A percentile compares a stretch with the other conserved stretches of the same genome.
phyloP scores from a whole-genome alignment of 495 filamentous ascomycete genomes.

The Penicillium cataractarum region DNA sequence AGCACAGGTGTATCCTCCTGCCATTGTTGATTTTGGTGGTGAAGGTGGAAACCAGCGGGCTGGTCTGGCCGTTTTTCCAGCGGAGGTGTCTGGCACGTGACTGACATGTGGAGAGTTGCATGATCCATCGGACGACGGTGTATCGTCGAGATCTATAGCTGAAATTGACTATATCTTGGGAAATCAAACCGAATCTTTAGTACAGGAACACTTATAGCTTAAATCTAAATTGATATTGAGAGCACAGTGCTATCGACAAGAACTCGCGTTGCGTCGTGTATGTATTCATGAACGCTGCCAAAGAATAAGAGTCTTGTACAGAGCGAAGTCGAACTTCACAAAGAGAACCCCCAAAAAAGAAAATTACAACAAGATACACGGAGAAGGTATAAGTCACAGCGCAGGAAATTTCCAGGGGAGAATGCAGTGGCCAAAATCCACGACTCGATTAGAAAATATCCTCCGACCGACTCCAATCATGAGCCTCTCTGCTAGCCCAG shows the following conservation, averaged over 20 bases:
- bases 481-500: slow-evolving; percentile 65
- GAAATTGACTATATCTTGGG: not conserved
- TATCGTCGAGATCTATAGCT: not conserved
- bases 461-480: slow-evolving; percentile 59
- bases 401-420: not conserved
- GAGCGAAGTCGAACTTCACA: slow-evolving; percentile 10
- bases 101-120: not conserved
- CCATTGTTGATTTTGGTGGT: slow-evolving; percentile 37
- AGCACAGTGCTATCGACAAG: slow-evolving; percentile 11
- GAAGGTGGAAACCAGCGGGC: slow-evolving; percentile 12
- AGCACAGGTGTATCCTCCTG: slow-evolving; percentile 46
- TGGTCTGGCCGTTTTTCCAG: slow-evolving; percentile 24
- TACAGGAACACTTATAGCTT: not conserved
- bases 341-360: slow-evolving; percentile 5
- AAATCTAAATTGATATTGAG: not conserved
- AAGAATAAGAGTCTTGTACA: slow-evolving; percentile 22
- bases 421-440: not conserved
- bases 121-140: not conserved
- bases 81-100: slow-evolving; percentile 22
- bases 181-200: not conserved
- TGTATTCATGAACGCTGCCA: slow-evolving; percentile 18
- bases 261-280: slow-evolving; percentile 19
- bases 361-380: slow-evolving; percentile 1
- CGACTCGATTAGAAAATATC: slow-evolving; percentile 59
- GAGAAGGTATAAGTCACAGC: slow-evolving; percentile 6